Conservation (phyloP, 148 eudicot genomes). For the Cornus controversa region DNA sequence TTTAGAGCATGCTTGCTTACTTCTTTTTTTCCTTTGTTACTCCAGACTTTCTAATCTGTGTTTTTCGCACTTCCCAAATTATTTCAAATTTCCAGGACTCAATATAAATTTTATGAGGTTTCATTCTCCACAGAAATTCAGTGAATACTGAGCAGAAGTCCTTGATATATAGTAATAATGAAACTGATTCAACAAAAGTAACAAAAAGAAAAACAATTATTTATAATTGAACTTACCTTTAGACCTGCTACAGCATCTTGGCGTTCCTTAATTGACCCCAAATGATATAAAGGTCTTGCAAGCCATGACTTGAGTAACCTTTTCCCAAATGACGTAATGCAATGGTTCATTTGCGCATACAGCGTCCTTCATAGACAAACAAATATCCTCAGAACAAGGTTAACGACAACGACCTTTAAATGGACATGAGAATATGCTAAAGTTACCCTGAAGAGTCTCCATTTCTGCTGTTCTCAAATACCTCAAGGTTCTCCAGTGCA, state of each 20-base stretch:
- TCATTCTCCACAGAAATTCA: neutral
- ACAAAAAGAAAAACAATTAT: neutral
- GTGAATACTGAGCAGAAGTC: neutral
- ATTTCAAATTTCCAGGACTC: neutral
- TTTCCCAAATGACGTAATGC: slow-evolving; percentile 90
- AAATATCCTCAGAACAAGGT: slow-evolving; percentile 6
- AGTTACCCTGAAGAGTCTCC: slow-evolving; percentile 87
- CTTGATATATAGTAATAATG: neutral
- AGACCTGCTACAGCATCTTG: slow-evolving; percentile 92
- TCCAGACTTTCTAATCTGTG: neutral
- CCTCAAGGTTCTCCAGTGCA: slow-evolving; percentile 90
- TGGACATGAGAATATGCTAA: slow-evolving; percentile 10
- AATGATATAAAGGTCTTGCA: slow-evolving; percentile 83
- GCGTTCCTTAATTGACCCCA: slow-evolving; percentile 64
- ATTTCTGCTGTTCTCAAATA: slow-evolving; percentile 82
- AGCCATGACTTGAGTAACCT: slow-evolving; percentile 91
- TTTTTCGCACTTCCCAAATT: neutral
- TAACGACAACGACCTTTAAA: neutral
- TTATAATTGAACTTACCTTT: slow-evolving; percentile 40
- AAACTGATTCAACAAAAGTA: neutral
- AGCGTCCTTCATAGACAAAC: slow-evolving; percentile 53
- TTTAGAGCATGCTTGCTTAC: neutral
- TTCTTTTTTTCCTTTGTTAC: neutral
- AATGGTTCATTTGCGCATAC: slow-evolving; percentile 83
- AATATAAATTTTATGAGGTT: neutral